Evolutionary conservation across 495 filamentous ascomycete species (phyloP).

Genomic region (Aspergillus indologenus): DNA sequence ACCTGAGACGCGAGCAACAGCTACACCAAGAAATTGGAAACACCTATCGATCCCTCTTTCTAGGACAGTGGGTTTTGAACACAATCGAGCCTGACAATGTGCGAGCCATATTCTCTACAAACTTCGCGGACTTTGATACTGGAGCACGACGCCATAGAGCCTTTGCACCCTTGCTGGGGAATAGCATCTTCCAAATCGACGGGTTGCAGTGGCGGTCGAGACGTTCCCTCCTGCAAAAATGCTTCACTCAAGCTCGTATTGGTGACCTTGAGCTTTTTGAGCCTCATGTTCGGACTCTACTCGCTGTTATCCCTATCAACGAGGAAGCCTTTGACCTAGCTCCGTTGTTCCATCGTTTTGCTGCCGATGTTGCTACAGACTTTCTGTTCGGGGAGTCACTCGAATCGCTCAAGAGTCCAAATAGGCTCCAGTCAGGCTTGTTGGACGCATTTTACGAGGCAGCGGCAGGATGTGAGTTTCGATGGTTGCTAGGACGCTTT

Average conservation of each 20-base stretch:
- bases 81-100: slow-evolving; percentile 1
- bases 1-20: background rate
- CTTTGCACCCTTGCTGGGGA: background rate
- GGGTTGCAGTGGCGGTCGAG: background rate
- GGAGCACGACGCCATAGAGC: background rate
- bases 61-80: background rate
- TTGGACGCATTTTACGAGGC: background rate
- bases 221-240: background rate
- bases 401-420: background rate
- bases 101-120: background rate
- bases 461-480: background rate
- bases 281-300: background rate
- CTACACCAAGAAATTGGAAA: background rate
- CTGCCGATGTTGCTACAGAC: background rate
- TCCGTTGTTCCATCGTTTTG: background rate
- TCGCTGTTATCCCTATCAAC: background rate
- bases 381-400: slow-evolving; percentile 2
- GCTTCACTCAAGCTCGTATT: background rate
- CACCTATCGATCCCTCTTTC: background rate
- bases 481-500: background rate
- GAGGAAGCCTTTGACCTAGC: background rate
- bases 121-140: background rate
- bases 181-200: slow-evolving; percentile 1
- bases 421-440: background rate
- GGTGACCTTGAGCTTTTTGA: background rate